These are phyloP conservation scores for Nakataea oryzae DNA, from an alignment of 2,329 filamentous ascomycete genomes.

Conservation along the genomic window DNA sequence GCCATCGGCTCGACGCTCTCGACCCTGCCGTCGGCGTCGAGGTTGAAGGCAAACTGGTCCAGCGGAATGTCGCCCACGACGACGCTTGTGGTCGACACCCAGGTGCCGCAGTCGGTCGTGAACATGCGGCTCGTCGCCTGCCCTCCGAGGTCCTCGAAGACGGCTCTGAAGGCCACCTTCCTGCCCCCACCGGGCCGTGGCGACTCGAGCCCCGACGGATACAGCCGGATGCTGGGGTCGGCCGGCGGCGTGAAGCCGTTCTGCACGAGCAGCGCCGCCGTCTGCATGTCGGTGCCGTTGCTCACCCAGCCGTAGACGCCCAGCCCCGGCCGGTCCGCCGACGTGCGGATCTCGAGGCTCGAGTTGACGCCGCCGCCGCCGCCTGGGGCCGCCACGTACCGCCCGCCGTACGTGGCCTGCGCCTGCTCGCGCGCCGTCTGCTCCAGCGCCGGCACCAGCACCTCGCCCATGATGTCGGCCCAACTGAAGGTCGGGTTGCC, in stretches of 20 bases:
- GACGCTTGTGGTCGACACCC: constrained; percentile 13
- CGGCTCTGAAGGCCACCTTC: constrained; percentile 18
- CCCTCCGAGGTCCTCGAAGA: constrained; percentile 18
- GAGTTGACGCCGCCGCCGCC: constrained; percentile 16
- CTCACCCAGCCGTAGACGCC: constrained; percentile 19
- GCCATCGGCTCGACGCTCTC: constrained; percentile 14
- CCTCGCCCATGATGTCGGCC: constrained; percentile 16
- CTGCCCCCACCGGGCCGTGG: constrained; percentile 13
- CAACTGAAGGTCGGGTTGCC: constrained; percentile 17
- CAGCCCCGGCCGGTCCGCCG: constrained; percentile 16
- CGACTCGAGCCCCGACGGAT: constrained; percentile 18
- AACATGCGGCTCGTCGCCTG: constrained; percentile 6
- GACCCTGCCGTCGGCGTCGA: constrained; percentile 11
- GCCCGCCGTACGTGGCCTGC: constrained; percentile 15
- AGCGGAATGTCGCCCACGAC: constrained; percentile 14
- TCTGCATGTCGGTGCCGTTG: constrained; percentile 19
- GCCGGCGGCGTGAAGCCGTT: constrained; percentile 12
- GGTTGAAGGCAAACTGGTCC: constrained; percentile 17
- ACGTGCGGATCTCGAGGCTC: constrained; percentile 17
- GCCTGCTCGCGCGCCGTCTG: constrained; percentile 17
- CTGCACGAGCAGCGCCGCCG: constrained; percentile 13
- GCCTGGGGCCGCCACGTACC: constrained; percentile 13
- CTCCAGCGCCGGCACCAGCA: constrained; percentile 18
- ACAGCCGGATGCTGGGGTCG: constrained; percentile 18
- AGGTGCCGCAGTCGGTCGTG: constrained; percentile 13